Evolutionary conservation across 495 filamentous ascomycete species (phyloP).

Genomic region (Penicillium manginii): DNA sequence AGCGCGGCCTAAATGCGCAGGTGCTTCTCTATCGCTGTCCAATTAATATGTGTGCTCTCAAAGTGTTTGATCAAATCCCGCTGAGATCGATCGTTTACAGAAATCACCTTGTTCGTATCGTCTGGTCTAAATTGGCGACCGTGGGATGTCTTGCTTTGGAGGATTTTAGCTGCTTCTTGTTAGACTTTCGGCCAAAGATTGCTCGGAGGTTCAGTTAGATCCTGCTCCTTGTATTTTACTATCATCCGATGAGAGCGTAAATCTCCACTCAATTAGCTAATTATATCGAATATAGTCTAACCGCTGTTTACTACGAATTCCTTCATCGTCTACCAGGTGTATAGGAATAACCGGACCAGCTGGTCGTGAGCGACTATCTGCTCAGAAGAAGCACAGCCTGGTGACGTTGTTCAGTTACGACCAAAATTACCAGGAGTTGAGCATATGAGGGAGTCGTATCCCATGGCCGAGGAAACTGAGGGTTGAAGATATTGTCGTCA

Average conservation of each 20-base stretch:
- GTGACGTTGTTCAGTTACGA: background rate
- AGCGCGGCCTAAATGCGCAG: background rate
- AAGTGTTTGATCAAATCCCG: background rate
- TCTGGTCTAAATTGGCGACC: background rate
- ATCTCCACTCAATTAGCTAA: background rate
- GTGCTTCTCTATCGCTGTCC: constrained; percentile 4
- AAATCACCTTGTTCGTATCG: background rate
- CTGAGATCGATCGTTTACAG: constrained; percentile 1
- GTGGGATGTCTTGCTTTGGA: background rate
- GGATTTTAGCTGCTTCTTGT: background rate
- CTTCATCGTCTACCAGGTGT: background rate
- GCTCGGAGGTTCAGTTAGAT: background rate
- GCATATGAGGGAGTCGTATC: background rate
- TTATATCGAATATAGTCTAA: background rate
- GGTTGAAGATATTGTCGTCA: background rate
- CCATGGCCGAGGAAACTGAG: background rate
- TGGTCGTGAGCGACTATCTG: background rate
- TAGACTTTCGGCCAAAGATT: background rate
- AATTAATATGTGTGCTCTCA: background rate
- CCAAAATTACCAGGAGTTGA: background rate
- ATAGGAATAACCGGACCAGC: background rate
- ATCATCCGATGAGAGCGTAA: too few relatives aligned
- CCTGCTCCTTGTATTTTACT: background rate
- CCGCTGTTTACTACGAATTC: background rate
- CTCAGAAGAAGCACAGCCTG: background rate